Evolutionary conservation across 108 stramenopile genomes (phyloP), one percentile per base, ranked within the genome.

Genomic region (Conticribra guillardii): DNA sequence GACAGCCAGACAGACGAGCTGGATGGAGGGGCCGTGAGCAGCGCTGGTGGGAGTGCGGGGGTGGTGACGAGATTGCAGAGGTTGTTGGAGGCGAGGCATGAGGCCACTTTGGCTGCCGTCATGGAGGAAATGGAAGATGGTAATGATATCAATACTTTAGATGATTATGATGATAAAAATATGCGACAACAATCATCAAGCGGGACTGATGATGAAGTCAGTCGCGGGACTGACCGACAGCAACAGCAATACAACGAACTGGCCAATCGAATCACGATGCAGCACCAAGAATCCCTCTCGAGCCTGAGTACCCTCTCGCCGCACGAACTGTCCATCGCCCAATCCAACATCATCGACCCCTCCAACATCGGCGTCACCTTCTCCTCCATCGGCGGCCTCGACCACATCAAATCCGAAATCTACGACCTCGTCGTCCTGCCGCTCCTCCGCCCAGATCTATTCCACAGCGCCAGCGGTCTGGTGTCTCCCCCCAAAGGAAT

Each of bases 341-440:
- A 89, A 54, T 57, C 41, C 2, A 87, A 91, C 61, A 88, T 96
- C 0, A 70, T 97, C 47, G 93, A 93, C 79, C 90, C 93, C 0
- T 51, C 74, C 8, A 85, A 87, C 68, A 71, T 95, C n/a, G 32
- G 64, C 8, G 77, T 73, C 0, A 45, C 53, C 0, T 97, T 97
- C 84, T 64, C 78, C 17, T 94, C 94, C 58, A 92, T 98, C 67
- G 98, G 96, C 4, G 98, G 98, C 4, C 69, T 98, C 55, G 91
- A 93, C 53, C 69, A 87, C 8, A 87, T 90, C 31, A 95, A 94
- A 59, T 68, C 85, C 16, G 96, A 97, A 72, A 76, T 99, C 19
- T 91, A 89, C 64, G 96, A 98, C 33, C 71, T 97, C 32, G 97
- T 96, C 15, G 90, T 97, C 5, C 60, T 98, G 67, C 99, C 99